Conservation (phyloP, 2,329 filamentous ascomycete species). For the Penicillium oxalicum region DNA sequence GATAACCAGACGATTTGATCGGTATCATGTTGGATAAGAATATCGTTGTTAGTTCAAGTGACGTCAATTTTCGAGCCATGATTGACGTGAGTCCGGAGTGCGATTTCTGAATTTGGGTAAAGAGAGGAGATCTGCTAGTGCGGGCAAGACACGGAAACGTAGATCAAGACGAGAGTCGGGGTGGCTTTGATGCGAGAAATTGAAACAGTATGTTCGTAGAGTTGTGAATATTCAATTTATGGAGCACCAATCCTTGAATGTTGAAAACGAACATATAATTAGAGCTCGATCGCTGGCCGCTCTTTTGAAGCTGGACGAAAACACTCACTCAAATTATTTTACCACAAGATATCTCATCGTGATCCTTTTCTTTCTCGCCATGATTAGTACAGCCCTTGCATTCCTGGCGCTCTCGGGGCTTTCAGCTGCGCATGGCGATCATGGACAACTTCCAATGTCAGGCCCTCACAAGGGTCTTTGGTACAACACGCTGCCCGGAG, state of each 20-base stretch:
- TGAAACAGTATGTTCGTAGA: no score
- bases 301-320: no score
- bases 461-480: conserved; percentile 71
- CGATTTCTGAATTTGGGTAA: neutral
- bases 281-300: no score
- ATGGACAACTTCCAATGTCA: conserved; percentile 54
- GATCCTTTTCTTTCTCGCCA: conserved; percentile 1
- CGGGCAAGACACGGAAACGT: neutral
- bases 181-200: no score
- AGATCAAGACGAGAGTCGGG: neutral
- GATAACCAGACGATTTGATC: neutral
- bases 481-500: conserved; percentile 77
- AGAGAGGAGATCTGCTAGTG: neutral
- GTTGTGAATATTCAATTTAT: no score
- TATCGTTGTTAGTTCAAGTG: no score
- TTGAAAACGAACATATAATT: no score
- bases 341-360: no score
- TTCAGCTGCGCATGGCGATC: conserved; percentile 54
- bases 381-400: conserved; percentile 16
- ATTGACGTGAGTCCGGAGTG: no score
- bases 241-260: no score
- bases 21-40: neutral
- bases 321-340: no score
- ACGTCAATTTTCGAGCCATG: no score
- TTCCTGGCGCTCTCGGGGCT: conserved; percentile 43